These are phyloP conservation scores for Mallotus repandus DNA, from an alignment of 441 rosid genomes.

Conservation along the genomic window DNA sequence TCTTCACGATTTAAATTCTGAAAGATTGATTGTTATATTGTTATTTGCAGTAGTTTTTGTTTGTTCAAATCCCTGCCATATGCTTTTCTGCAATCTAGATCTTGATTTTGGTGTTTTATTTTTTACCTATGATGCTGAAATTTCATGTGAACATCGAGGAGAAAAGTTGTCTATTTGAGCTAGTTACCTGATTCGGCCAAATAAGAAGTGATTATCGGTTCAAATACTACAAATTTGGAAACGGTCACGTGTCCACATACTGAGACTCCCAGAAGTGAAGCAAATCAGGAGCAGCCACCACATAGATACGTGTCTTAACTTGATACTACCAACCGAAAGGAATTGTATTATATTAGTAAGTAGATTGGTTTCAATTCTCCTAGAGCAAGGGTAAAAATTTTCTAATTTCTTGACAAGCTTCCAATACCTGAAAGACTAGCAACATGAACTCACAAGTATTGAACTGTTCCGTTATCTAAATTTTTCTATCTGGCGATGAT, in stretches of 20 bases:
- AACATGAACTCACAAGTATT: slow-evolving; percentile 32
- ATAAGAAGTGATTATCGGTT: neutral
- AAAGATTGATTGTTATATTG: no score
- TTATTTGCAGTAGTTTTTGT: no score
- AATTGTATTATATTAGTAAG: neutral
- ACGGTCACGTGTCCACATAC: slow-evolving; percentile 19
- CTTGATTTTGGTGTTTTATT: neutral
- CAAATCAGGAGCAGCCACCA: slow-evolving; percentile 25
- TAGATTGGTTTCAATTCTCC: no score
- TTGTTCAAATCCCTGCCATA: no score
- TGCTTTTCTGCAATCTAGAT: neutral
- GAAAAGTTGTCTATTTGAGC: no score
- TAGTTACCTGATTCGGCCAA: no score
- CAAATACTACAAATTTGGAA: neutral
- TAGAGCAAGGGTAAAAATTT: neutral
- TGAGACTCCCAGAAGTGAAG: neutral
- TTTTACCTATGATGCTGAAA: no score
- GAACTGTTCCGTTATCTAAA: neutral
- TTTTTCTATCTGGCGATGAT: neutral
- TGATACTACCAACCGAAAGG: neutral
- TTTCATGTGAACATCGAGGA: no score
- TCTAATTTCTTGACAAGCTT: neutral
- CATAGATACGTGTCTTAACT: slow-evolving; percentile 27
- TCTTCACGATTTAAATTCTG: no score
- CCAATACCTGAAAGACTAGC: neutral